A percentile compares a stretch with the other conserved stretches of the same genome.
Conservation (phyloP, 495 filamentous ascomycete genomes). For the Hypoxylon fragiforme region DNA sequence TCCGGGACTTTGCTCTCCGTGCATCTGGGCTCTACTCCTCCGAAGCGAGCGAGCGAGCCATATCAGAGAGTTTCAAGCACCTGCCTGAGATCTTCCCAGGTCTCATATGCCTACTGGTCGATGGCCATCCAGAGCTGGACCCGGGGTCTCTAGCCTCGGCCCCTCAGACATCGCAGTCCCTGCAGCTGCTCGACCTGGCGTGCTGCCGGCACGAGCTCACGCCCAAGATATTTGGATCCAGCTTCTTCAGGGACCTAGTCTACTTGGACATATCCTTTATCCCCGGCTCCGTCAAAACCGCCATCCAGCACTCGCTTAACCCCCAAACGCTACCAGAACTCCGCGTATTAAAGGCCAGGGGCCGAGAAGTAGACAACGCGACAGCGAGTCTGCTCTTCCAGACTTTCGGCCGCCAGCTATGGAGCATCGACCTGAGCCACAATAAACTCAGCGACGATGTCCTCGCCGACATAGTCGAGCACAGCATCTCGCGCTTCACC, state of each 20-base stretch:
- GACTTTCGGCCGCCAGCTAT: constrained; percentile 40
- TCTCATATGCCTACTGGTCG: constrained; percentile 45
- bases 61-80: constrained; percentile 37
- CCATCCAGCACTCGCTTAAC: constrained; percentile 35
- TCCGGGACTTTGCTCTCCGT: constrained; percentile 38
- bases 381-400: constrained; percentile 35
- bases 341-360: constrained; percentile 44
- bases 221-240: constrained; percentile 34
- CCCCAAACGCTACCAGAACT: constrained; percentile 40
- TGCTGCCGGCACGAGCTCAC: constrained; percentile 39
- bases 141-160: constrained; percentile 27
- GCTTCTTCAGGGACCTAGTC: constrained; percentile 39
- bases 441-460: constrained; percentile 44
- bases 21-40: constrained; percentile 40
- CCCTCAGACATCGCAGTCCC: constrained; percentile 4
- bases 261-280: constrained; percentile 51
- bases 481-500: constrained; percentile 30
- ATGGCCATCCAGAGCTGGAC: constrained; percentile 43
- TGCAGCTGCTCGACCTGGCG: constrained; percentile 42
- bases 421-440: constrained; percentile 52
- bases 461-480: constrained; percentile 30
- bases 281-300: constrained; percentile 37
- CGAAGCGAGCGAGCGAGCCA: constrained; percentile 35
- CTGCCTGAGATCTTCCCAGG: constrained; percentile 39
- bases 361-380: constrained; percentile 43